A percentile compares a stretch with the other conserved stretches of the same genome.
Evolutionary conservation across 2,329 filamentous ascomycete species (phyloP).

Genomic region (Parastagonospora avenae): DNA sequence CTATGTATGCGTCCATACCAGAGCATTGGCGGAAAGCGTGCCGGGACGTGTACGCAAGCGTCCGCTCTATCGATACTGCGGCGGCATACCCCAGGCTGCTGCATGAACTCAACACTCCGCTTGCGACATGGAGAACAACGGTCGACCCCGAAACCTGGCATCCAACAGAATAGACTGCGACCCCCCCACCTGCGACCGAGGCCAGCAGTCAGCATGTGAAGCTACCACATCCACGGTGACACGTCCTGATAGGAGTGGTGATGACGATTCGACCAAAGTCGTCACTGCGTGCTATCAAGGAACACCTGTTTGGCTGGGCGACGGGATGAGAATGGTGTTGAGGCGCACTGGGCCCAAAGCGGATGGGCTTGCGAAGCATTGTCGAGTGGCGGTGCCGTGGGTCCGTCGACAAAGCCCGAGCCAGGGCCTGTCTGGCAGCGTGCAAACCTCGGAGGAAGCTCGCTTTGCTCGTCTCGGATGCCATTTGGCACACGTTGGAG

Average conservation of each 20-base stretch:
- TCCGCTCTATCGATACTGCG: too few relatives aligned
- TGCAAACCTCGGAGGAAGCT: conserved; percentile 6
- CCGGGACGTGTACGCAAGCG: too few relatives aligned
- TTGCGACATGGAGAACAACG: too few relatives aligned
- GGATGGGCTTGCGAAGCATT: conserved; percentile 19
- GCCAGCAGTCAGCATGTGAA: too few relatives aligned
- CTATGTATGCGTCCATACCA: background rate
- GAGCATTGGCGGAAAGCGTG: too few relatives aligned
- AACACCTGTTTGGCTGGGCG: conserved; percentile 18
- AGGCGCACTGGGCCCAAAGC: conserved; percentile 18
- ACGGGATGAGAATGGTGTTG: conserved; percentile 27
- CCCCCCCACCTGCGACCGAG: too few relatives aligned
- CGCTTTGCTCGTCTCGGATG: conserved; percentile 1
- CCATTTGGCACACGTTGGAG: background rate
- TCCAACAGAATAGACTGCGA: too few relatives aligned
- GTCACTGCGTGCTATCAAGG: conserved; percentile 9
- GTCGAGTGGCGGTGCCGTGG: conserved; percentile 9
- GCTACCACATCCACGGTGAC: background rate
- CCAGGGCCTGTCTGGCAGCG: conserved; percentile 4
- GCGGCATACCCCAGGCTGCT: too few relatives aligned
- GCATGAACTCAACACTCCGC: too few relatives aligned
- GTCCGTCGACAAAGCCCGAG: background rate
- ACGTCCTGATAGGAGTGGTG: background rate
- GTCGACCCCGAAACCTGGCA: too few relatives aligned
- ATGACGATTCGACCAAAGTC: background rate